Conservation (phyloP, 805 yeast genomes). For the Saccharomycopsis olivae region DNA sequence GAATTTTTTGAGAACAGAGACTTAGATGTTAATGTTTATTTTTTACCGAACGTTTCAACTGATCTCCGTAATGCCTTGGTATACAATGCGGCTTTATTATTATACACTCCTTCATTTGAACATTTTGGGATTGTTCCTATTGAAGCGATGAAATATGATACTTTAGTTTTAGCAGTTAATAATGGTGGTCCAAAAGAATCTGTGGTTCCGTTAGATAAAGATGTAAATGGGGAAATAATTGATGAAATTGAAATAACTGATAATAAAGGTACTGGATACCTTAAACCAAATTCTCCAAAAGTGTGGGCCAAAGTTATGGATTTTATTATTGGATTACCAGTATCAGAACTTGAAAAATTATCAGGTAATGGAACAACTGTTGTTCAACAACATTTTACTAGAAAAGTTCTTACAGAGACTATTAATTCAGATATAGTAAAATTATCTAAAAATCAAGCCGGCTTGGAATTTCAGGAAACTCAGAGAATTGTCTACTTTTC, state of each 20-base stretch:
- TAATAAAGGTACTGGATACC: conserved; percentile 53
- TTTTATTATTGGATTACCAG: conserved; percentile 25
- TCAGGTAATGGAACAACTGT: conserved; percentile 24
- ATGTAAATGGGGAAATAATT: conserved; percentile 19
- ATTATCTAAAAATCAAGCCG: conserved; percentile 1
- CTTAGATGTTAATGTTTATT: conserved; percentile 39
- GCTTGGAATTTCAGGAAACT: conserved; percentile 6
- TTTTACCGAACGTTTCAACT: conserved; percentile 72
- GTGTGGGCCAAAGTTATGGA: conserved; percentile 47
- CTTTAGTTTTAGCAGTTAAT: conserved; percentile 77
- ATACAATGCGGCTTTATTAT: conserved; percentile 42
- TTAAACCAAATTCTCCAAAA: conserved; percentile 35
- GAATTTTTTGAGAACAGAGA: conserved; percentile 18
- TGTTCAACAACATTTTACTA: conserved; percentile 26
- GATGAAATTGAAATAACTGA: conserved; percentile 7
- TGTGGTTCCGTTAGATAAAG: conserved; percentile 24
- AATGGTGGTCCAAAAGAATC: conserved; percentile 94
- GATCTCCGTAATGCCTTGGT: conserved; percentile 54
- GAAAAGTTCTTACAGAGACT: conserved; percentile 29
- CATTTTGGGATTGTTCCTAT: conserved; percentile 98
- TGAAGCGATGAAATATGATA: conserved; percentile 81
- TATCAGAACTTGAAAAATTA: too few relatives aligned
- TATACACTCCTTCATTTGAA: conserved; percentile 86
- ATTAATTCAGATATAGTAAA: conserved; percentile 28
- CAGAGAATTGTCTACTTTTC: conserved; percentile 6